phyloP scores from a whole-genome alignment of 495 filamentous ascomycete genomes.

The Xylaria cubensis region DNA sequence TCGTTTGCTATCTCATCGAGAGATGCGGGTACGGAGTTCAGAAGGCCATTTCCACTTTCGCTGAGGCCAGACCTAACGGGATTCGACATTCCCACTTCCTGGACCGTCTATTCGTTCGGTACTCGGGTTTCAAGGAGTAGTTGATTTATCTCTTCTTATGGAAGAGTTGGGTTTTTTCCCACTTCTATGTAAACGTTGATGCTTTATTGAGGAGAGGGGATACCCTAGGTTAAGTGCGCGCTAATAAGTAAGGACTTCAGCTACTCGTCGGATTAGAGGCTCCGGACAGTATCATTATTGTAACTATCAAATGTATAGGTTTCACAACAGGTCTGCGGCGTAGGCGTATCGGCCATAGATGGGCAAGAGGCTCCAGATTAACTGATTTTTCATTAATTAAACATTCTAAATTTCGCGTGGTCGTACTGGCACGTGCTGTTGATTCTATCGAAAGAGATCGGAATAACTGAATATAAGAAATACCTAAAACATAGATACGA shows the following conservation, averaged over 20 bases:
- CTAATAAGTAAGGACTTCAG: slow-evolving; percentile 11
- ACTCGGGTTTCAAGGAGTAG: slow-evolving; percentile 48
- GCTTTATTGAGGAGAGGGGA: background rate
- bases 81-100: slow-evolving; percentile 91
- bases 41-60: slow-evolving; percentile 83
- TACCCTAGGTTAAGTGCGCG: slow-evolving; percentile 2
- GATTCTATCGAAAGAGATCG: background rate
- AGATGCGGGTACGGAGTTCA: slow-evolving; percentile 72
- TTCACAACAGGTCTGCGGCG: background rate
- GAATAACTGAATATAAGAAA: background rate
- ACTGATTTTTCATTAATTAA: background rate
- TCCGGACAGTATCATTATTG: slow-evolving; percentile 13
- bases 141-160: background rate
- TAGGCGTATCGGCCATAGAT: slow-evolving; percentile 9
- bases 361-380: background rate
- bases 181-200: background rate
- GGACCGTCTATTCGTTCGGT: slow-evolving; percentile 84
- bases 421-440: background rate
- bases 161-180: background rate
- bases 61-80: slow-evolving; percentile 73
- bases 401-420: background rate
- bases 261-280: slow-evolving; percentile 5
- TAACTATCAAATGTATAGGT: slow-evolving; percentile 1
- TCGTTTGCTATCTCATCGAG: slow-evolving; percentile 92
- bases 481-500: background rate